phyloP scores from a whole-genome alignment of 108 stramenopile genomes.

The Schizochytrium sp. region DNA sequence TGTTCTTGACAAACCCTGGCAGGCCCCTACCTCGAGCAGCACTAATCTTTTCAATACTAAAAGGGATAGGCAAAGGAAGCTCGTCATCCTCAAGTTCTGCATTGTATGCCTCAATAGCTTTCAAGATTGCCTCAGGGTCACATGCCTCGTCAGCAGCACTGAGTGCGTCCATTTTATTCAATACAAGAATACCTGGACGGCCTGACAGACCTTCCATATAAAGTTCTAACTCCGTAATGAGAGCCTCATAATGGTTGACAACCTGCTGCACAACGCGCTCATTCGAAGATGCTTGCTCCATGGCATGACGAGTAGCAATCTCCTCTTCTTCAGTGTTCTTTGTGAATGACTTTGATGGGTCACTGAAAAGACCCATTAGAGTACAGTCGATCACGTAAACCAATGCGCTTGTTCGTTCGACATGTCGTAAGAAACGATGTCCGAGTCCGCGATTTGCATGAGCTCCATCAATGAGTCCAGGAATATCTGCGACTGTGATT shows the following conservation, averaged over 20 bases:
- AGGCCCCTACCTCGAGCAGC: not conserved
- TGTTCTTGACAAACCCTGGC: constrained; percentile 12
- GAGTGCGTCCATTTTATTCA: constrained; percentile 43
- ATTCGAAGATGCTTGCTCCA: not conserved
- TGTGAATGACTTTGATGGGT: constrained; percentile 11
- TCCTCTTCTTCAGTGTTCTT: not conserved
- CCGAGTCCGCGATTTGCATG: constrained; percentile 92
- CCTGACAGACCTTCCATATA: constrained; percentile 40
- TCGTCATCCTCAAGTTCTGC: not conserved
- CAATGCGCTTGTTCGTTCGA: constrained; percentile 85
- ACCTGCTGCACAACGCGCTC: constrained; percentile 22
- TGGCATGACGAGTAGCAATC: not conserved
- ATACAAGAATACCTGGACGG: not conserved
- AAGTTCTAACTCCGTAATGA: constrained; percentile 12
- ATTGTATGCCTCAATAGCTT: constrained; percentile 1
- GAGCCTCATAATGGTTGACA: not conserved
- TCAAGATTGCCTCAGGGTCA: not conserved
- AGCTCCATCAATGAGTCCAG: constrained; percentile 95
- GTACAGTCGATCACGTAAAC: constrained; percentile 73
- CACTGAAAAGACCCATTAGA: constrained; percentile 2
- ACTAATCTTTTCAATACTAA: not conserved
- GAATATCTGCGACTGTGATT: constrained; percentile 91
- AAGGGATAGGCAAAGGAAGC: not conserved
- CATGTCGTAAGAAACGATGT: constrained; percentile 91
- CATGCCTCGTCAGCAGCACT: constrained; percentile 17